Percentiles rank a stretch among this genome's conserved stretches.
These are phyloP conservation scores for Hermanozyma aechmeae DNA, from an alignment of 805 yeast species.

Conservation along the genomic window DNA sequence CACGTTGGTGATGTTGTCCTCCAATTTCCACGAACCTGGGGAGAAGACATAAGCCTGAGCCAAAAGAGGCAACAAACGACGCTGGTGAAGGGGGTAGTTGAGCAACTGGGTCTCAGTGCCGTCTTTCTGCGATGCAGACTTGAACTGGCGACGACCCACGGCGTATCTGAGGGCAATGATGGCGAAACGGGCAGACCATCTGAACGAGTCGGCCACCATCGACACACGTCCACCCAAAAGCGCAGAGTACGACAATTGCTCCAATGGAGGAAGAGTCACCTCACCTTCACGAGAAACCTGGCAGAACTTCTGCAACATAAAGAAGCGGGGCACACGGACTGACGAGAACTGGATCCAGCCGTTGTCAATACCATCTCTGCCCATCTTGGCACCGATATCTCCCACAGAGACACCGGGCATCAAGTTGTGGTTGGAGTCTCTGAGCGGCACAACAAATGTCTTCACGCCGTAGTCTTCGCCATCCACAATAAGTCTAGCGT, in stretches of 20 bases:
- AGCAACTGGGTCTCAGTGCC: constrained; percentile 13
- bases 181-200: constrained; percentile 10
- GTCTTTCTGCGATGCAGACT: constrained; percentile 12
- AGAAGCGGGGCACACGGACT: constrained; percentile 12
- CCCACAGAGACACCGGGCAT: constrained; percentile 14
- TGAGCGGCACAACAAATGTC: constrained; percentile 13
- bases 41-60: constrained; percentile 12
- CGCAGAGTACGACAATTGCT: constrained; percentile 13
- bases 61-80: constrained; percentile 12
- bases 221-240: constrained; percentile 12
- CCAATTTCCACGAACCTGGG: constrained; percentile 11
- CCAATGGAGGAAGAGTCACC: constrained; percentile 11
- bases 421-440: constrained; percentile 11
- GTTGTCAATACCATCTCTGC: constrained; percentile 14
- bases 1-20: constrained; percentile 4
- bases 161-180: constrained; percentile 13
- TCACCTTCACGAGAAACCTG: constrained; percentile 11
- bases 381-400: constrained; percentile 15
- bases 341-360: constrained; percentile 15
- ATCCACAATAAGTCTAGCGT: constrained; percentile 12
- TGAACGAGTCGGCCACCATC: constrained; percentile 14
- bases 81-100: constrained; percentile 14
- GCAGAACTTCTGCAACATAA: constrained; percentile 13
- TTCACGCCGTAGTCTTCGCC: constrained; percentile 14
- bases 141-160: constrained; percentile 13